Percentiles rank a stretch among this genome's conserved stretches.
phyloP scores from a whole-genome alignment of 2,329 filamentous ascomycete species.

The Simplicillium sp. region DNA sequence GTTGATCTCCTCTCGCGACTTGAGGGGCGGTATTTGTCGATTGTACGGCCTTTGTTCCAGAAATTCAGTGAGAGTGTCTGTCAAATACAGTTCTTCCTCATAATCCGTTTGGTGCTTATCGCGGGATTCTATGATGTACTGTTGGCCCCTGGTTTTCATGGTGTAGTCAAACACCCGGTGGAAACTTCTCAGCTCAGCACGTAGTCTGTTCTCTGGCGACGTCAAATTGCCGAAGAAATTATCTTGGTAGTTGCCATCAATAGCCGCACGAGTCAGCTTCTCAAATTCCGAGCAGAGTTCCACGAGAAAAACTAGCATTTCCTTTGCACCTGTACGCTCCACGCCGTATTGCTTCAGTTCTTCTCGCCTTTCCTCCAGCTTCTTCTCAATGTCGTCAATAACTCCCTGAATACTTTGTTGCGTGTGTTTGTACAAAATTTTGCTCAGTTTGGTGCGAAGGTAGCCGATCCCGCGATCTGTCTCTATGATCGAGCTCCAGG shows the following conservation, averaged over 20 bases:
- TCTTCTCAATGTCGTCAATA: conserved; percentile 8
- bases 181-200: conserved; percentile 11
- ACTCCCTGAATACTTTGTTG: conserved; percentile 12
- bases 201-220: conserved; percentile 6
- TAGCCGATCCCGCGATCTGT: conserved; percentile 13
- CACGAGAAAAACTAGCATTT: conserved; percentile 18
- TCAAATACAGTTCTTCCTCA: neutral
- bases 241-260: conserved; percentile 8
- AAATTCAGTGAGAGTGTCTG: conserved; percentile 16
- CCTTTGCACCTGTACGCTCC: conserved; percentile 6
- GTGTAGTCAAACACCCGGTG: conserved; percentile 10
- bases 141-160: conserved; percentile 8
- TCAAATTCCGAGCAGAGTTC: conserved; percentile 20
- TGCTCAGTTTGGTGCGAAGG: conserved; percentile 18
- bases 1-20: too few relatives aligned
- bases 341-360: conserved; percentile 6
- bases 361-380: conserved; percentile 4
- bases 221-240: conserved; percentile 19
- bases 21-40: too few relatives aligned
- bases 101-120: conserved; percentile 1
- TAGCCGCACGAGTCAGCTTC: conserved; percentile 5
- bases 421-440: conserved; percentile 12
- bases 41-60: too few relatives aligned
- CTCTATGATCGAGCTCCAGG: neutral
- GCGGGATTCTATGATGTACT: conserved; percentile 1